Base-by-base conservation (phyloP, 1,139 yeast species). In the Candida tropicalis region DNA sequence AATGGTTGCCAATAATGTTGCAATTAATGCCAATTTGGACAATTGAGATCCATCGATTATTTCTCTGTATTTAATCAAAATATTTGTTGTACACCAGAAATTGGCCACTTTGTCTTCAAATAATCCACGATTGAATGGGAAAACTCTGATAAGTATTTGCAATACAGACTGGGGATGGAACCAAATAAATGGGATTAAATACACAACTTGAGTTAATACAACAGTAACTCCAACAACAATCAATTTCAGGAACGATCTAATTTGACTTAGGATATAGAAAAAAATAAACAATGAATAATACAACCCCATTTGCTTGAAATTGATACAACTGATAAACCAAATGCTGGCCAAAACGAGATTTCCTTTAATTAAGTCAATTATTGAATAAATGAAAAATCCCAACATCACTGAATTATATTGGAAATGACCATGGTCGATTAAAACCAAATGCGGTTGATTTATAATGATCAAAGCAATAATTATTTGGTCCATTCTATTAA, bases 21-120 rank as follows among this genome's bases (percentile, higher is more conserved):
- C 68, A 0, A 71, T 45, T 39, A 91, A 65, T 3, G 97, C 83
- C 16, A 83, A 53, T 37, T 70, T 61, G 43, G 88, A 86, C 33
- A 93, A 70, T 56, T 86, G 78, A 3, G 70, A 65, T n/a, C 73
- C 69, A 2, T 80, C 64, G 53, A 87, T 84, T 0, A 75, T 47
- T 3, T 66, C 58, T 51, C 79, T 82, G 56, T 89, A 84, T 60
- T 93, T 93, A 58, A 91, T 62, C 10, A 89, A 52, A 0, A 87
- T 72, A 62, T 93, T 93, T 2, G 90, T 70, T 8, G 95, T 84
- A 62, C 99, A 91, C 99, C 99, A 93, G 56, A 93, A 84, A 59
- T 91, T 93, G 39, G 97, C 97, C 11, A 95, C 99, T 62, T 93
- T 93, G 60, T 93, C 99, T 63, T 93, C 99, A 73, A 95, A 93